A percentile compares a stretch with the other conserved stretches of the same genome.
These are phyloP conservation scores for Plenodomus tracheiphilus DNA, from an alignment of 2,329 filamentous ascomycete genomes.

Conservation along the genomic window DNA sequence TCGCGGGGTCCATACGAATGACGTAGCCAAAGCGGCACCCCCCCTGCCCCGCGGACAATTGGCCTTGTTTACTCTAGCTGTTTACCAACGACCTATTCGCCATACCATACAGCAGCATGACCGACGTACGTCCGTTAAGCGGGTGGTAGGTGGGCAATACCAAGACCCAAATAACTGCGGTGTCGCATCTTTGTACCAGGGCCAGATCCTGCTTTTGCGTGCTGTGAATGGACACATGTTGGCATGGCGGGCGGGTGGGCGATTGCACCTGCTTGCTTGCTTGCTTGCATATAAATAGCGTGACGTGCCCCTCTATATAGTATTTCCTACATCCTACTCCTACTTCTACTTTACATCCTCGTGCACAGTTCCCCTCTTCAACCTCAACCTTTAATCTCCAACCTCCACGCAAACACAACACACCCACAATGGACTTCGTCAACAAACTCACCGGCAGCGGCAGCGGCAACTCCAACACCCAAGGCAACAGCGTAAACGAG, in stretches of 20 bases:
- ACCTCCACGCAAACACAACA: not conserved
- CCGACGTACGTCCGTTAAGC: not conserved
- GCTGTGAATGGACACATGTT: no score
- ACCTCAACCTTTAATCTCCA: not conserved
- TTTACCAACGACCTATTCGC: no score
- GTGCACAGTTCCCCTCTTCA: no score
- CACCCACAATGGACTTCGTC: conserved; percentile 50
- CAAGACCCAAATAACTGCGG: conserved; percentile 2
- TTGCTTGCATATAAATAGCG: no score
- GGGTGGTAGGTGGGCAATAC: conserved; percentile 5
- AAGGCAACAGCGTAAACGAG: conserved; percentile 33
- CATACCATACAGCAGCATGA: no score
- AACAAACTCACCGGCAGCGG: conserved; percentile 51
- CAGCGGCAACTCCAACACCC: conserved; percentile 35
- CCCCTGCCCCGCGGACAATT: no score
- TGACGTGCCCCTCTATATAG: no score
- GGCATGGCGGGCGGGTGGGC: no score
- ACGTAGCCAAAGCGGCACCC: no score
- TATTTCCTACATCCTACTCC: not conserved
- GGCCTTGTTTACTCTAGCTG: no score
- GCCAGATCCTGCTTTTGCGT: conserved; percentile 9
- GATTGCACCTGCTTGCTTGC: no score
- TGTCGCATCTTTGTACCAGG: not conserved
- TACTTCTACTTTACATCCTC: not conserved
- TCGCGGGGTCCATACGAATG: no score